These are phyloP conservation scores for Neohortaea acidophila DNA, from an alignment of 495 filamentous ascomycete species.

Conservation along the genomic window DNA sequence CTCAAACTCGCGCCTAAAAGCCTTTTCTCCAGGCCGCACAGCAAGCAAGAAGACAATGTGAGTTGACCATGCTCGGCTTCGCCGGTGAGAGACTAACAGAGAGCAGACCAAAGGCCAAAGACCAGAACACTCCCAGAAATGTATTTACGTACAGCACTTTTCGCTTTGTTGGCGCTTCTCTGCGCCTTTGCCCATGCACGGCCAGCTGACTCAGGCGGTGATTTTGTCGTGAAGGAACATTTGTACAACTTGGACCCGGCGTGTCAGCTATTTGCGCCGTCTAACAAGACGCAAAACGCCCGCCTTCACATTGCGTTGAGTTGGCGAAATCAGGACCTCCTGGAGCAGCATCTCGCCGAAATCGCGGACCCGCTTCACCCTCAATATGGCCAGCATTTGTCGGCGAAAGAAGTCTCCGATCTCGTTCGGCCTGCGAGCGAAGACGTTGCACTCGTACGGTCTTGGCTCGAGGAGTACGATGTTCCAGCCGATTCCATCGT, in stretches of 20 bases:
- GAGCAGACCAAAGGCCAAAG: too few species aligned
- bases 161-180: too few species aligned
- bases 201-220: too few species aligned
- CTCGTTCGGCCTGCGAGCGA: constrained; percentile 26
- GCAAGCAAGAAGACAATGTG: too few species aligned
- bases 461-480: constrained; percentile 32
- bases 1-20: too few species aligned
- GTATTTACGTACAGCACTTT: too few species aligned
- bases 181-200: too few species aligned
- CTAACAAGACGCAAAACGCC: constrained; percentile 24
- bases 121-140: too few species aligned
- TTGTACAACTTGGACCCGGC: constrained; percentile 33
- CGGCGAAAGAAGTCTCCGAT: constrained; percentile 3
- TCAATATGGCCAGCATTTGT: constrained; percentile 33
- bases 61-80: too few species aligned
- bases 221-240: constrained; percentile 39
- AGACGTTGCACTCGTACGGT: constrained; percentile 23
- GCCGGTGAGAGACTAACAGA: too few species aligned
- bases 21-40: too few species aligned
- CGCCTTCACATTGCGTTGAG: constrained; percentile 31
- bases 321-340: constrained; percentile 30
- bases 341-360: constrained; percentile 31
- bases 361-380: constrained; percentile 30
- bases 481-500: constrained; percentile 12
- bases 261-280: constrained; percentile 35